Evolutionary conservation across 2,329 filamentous ascomycete species (phyloP).

Genomic region (Phialocephala sp.): DNA sequence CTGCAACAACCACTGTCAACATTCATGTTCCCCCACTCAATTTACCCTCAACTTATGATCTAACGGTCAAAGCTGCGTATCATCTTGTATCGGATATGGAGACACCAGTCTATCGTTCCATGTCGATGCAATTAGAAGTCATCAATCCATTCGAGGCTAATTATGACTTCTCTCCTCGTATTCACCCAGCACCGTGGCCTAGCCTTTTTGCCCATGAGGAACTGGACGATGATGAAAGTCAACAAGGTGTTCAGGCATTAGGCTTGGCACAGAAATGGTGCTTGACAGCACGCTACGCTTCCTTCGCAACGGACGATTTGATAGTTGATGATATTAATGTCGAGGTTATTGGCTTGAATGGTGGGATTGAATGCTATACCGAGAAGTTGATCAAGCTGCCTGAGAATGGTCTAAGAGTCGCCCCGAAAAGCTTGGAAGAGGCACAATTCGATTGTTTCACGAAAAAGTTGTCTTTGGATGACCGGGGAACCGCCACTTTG

Average conservation of each 20-base stretch:
- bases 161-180: constrained; percentile 81
- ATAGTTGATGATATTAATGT: constrained; percentile 69
- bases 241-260: constrained; percentile 47
- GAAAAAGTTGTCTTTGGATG: constrained; percentile 80
- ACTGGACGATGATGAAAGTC: constrained; percentile 39
- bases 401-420: constrained; percentile 55
- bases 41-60: constrained; percentile 62
- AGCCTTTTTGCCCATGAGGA: constrained; percentile 72
- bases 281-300: constrained; percentile 74
- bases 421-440: constrained; percentile 72
- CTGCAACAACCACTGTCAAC: constrained; percentile 50
- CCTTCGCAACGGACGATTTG: constrained; percentile 72
- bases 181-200: constrained; percentile 83
- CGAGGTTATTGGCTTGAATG: constrained; percentile 62
- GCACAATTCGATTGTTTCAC: constrained; percentile 75
- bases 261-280: constrained; percentile 85
- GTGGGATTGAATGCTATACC: constrained; percentile 64
- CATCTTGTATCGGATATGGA: constrained; percentile 78
- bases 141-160: constrained; percentile 89
- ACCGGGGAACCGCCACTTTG: constrained; percentile 75
- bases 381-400: constrained; percentile 46
- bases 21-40: constrained; percentile 58
- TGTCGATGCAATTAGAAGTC: constrained; percentile 72
- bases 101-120: constrained; percentile 78
- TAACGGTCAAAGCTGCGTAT: constrained; percentile 79